Evolutionary conservation across 106 monocot species (phyloP).

Genomic region (Xerophyta viscosa): DNA sequence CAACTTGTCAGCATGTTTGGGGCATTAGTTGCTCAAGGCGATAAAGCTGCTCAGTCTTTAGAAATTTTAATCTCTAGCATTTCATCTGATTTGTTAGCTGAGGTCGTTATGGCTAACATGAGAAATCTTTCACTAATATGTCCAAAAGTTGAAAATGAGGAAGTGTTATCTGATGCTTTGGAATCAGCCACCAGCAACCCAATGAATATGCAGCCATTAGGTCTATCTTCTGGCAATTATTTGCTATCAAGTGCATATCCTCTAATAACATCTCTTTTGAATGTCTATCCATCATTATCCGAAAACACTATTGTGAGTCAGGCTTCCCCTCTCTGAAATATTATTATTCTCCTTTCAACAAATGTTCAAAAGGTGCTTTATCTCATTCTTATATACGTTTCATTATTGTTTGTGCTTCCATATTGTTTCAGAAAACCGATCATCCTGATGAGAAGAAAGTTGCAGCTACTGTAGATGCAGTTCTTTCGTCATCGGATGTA

Average conservation of each 20-base stretch:
- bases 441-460: constrained; percentile 16
- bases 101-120: constrained; percentile 89
- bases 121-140: constrained; percentile 47
- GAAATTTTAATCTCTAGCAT: constrained; percentile 88
- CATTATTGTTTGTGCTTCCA: neutral
- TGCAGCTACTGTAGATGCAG: constrained; percentile 6
- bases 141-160: constrained; percentile 38
- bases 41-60: constrained; percentile 64
- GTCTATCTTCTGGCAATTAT: constrained; percentile 23
- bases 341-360: neutral
- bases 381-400: constrained; percentile 2
- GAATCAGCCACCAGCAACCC: neutral
- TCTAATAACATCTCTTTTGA: constrained; percentile 34
- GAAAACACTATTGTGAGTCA: constrained; percentile 34
- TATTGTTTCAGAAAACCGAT: constrained; percentile 17
- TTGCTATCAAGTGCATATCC: constrained; percentile 43
- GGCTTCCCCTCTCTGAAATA: neutral
- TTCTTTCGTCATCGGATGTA: constrained; percentile 11
- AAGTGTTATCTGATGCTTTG: constrained; percentile 4
- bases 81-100: constrained; percentile 88
- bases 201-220: constrained; percentile 9
- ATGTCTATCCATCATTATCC: constrained; percentile 18
- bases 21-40: constrained; percentile 84
- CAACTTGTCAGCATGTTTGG: constrained; percentile 91
- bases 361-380: neutral